Conservation (phyloP, 495 filamentous ascomycete species). For the Ramalina peruviana region DNA sequence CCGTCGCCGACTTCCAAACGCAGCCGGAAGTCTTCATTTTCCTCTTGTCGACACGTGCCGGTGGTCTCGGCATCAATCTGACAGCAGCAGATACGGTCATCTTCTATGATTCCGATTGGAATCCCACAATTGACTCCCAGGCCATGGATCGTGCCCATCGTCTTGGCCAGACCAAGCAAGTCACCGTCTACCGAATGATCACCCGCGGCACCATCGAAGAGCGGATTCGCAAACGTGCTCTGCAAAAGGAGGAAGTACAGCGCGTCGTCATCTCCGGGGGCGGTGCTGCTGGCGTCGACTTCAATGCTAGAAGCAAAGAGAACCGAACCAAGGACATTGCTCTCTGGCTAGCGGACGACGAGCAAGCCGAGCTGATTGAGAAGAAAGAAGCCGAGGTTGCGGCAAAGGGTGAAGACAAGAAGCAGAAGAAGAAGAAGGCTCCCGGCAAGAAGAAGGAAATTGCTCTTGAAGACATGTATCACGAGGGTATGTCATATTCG, state of each 20-base stretch:
- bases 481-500: conserved; percentile 60
- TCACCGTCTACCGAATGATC: conserved; percentile 94
- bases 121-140: conserved; percentile 95
- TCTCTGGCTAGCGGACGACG: conserved; percentile 92
- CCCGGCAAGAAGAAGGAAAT: conserved; percentile 52
- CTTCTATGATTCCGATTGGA: conserved; percentile 99
- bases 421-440: conserved; percentile 42
- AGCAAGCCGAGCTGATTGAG: conserved; percentile 84
- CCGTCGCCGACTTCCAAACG: conserved; percentile 90
- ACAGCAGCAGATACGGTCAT: conserved; percentile 90
- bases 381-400: conserved; percentile 72
- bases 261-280: conserved; percentile 94
- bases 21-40: conserved; percentile 92
- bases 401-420: conserved; percentile 36
- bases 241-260: conserved; percentile 99
- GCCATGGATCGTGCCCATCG: conserved; percentile 99
- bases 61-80: conserved; percentile 95
- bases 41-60: conserved; percentile 86
- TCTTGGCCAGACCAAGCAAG: conserved; percentile 89
- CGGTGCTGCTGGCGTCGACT: conserved; percentile 71
- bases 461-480: conserved; percentile 93
- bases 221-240: conserved; percentile 89
- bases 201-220: conserved; percentile 96
- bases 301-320: conserved; percentile 79
- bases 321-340: conserved; percentile 93